These are phyloP conservation scores for Exophiala bonariae DNA, from an alignment of 2,329 filamentous ascomycete genomes.

Conservation along the genomic window DNA sequence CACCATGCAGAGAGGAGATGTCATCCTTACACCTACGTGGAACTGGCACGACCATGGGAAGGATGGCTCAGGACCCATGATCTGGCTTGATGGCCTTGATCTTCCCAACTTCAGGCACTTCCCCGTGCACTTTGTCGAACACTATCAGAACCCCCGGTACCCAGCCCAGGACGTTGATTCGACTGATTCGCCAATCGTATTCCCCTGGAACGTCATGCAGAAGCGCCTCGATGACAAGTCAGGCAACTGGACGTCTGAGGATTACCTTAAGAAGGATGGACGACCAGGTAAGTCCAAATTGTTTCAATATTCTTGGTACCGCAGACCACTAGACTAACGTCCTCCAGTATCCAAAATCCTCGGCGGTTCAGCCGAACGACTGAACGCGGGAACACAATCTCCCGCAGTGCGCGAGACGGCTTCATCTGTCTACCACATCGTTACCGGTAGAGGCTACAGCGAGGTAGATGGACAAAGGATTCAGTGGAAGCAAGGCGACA, in stretches of 20 bases:
- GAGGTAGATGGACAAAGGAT: conserved; percentile 33
- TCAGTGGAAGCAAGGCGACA: conserved; percentile 48
- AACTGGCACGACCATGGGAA: conserved; percentile 64
- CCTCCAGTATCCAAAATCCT: conserved; percentile 39
- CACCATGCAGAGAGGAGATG: conserved; percentile 53
- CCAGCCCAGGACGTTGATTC: conserved; percentile 45
- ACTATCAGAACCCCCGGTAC: conserved; percentile 49
- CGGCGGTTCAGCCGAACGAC: conserved; percentile 48
- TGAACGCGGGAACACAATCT: conserved; percentile 40
- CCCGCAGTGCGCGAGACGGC: conserved; percentile 48
- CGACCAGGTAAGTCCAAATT: conserved; percentile 12
- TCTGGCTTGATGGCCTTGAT: conserved; percentile 61
- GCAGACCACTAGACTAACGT: conserved; percentile 1
- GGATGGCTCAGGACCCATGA: conserved; percentile 53
- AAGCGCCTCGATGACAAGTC: conserved; percentile 37
- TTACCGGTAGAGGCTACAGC: conserved; percentile 45
- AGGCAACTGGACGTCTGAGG: conserved; percentile 32
- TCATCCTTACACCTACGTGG: conserved; percentile 60
- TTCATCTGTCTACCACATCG: conserved; percentile 56
- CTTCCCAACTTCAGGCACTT: conserved; percentile 53
- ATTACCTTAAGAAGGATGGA: conserved; percentile 39
- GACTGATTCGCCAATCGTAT: conserved; percentile 43
- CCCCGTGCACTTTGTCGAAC: conserved; percentile 56
- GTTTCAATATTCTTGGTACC: background rate
- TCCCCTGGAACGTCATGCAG: conserved; percentile 52